Evolutionary conservation across 169 alveolate species (phyloP).

Genomic region (Perkinsus olseni): DNA sequence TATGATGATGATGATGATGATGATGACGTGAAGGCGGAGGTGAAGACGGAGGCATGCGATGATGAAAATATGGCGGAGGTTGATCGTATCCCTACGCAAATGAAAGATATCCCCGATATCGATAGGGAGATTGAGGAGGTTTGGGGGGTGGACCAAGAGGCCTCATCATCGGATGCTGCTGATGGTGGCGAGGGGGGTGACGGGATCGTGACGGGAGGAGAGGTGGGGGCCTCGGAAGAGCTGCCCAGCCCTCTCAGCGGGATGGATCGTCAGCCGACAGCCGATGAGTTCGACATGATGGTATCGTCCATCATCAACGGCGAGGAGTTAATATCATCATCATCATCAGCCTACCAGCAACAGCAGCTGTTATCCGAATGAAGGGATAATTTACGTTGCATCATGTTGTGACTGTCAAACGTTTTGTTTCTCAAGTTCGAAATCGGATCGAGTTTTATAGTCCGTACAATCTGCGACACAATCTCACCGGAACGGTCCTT

Average conservation of each 20-base stretch:
- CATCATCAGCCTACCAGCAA: neutral
- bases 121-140: neutral
- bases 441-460: too few species aligned
- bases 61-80: neutral
- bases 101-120: neutral
- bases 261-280: neutral
- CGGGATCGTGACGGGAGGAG: neutral
- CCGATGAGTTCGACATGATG: neutral
- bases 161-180: too few species aligned
- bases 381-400: neutral
- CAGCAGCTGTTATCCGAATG: neutral
- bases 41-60: neutral
- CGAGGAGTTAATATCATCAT: neutral
- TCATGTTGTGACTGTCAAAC: neutral
- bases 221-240: neutral
- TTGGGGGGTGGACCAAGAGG: neutral
- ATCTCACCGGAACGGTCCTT: too few species aligned
- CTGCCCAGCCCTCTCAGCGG: too few species aligned
- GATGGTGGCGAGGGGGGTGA: neutral
- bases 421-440: too few species aligned
- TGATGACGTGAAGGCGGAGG: neutral
- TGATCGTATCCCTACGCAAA: neutral
- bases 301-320: neutral
- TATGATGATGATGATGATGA: neutral
- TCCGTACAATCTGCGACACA: too few species aligned